Evolutionary conservation across 441 rosid species (phyloP), one percentile per base, ranked within the genome.

Genomic region (Kokia cookei): DNA sequence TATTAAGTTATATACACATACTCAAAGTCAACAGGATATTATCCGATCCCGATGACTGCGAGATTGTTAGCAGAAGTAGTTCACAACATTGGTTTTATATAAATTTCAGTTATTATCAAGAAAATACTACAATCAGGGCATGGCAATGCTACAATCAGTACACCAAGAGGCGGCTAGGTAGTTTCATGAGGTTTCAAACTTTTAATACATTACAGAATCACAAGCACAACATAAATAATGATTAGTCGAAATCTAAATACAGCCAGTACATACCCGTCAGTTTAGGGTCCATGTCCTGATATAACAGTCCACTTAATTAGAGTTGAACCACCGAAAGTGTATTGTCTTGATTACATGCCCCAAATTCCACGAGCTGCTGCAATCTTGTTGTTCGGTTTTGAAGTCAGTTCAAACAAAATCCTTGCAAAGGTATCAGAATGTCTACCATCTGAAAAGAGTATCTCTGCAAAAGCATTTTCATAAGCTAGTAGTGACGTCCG

Each of bases 391-490:
- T 81, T 93, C 11, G 99, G 97, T 79, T 92, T 90, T 55, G 98
- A 88, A 10, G 98, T 95, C 64, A 93, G 83, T 79, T 95, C 99
- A 54, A 85, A 90, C 78, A 95, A 81, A 74, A 95, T 91, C 86
- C 97, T 86, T 17, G 96, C 95, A 75, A 95, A 93, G 10, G 94
- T 89, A 84, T 93, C 97, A 3, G 97, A 89, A 79, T 88, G 89
- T 81, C 87, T 93, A 51, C 90, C 85, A 45, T 95, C 98, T 45
- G 91, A 89, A 80, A 93, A 89, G 45, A 93, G 91, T 58, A 95
- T 84, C 81, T 93, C 99, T 0, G 96, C 95, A 76, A 95, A 95
- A 26, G 98, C 86, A 69, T 95, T 95, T 85, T 95, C 99, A 66
- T 91, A 93, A 17, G 89, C 89, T 24, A 95, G 81, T 55, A 95